Evolutionary conservation across 805 yeast genomes (phyloP), one percentile per base, ranked within the genome.

Genomic region (Lipomyces kockii): DNA sequence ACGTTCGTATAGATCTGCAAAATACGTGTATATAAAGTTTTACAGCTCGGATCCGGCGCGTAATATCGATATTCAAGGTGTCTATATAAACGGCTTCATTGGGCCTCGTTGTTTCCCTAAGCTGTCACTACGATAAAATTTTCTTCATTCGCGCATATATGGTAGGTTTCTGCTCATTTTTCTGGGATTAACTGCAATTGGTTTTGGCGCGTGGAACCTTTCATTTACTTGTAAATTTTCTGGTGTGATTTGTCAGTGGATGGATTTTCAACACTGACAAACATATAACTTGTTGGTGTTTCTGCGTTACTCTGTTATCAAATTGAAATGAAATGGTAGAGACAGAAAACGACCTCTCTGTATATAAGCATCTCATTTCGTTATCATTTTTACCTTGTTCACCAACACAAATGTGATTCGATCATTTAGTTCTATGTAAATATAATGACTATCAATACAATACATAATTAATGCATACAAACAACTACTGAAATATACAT

Each of bases 21-120:
- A 61, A 60, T 70, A 70, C 37, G 43, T 70, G 7, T 64, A 66
- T 22, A 70, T 70, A 37, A 69, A 69, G 55, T 69, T 69, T 34
- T 66, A 54, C 52, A 70, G 65, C 22, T 54, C 69, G 6, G 67
- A 70, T 55, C 67, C 71, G 22, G 64, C 60, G 17, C 72, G 69
- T 3, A 73, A 75, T 43, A 69, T 72, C 55, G 80, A 78, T 58
- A 76, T 80, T 17, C 74, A 77, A 64, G 68, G 73, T 4, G 76
- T 80, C 17, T 71, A 71, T 22, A 66, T 80, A 22, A 77, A 78
- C 64, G 82, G 81, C 6, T 66, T 70, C 46, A 43, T 69, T 29
- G 73, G 73, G 6, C 66, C 70, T 5, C 65, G 64, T 11, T 35
- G 59, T 12, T 69, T 70, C 58, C 72, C 73, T 3, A 58, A 25